Base-by-base conservation (phyloP, 1,139 yeast species). In the Pichia kudriavzevii region DNA sequence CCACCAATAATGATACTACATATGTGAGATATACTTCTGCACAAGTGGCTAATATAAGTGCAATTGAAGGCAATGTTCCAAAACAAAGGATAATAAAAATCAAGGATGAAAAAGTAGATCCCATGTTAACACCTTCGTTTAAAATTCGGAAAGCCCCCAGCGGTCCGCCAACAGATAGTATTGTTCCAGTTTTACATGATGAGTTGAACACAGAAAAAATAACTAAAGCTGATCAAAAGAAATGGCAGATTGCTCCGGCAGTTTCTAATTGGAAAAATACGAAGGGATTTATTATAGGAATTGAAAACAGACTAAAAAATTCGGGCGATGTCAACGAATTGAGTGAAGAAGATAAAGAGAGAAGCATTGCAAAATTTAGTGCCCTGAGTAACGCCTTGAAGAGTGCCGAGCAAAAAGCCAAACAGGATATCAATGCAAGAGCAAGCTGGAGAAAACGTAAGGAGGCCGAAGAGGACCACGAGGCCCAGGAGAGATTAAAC, bases 181-280 rank as follows among this genome's bases (percentile, higher is more conserved):
- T 87, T 0, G 51, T 44, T 2, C 60, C 61, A 1, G 47, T 59
- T 3, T 33, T 59, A 30, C 59, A 58, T 26, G 56, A 55, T 12
- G 51, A 66, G 21, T 15, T 34, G 3, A 39, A 39, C n/a, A 40
- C 46, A 1, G 45, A 40, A 2, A 75, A 69, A 47, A 56, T 81
- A n/a, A 72, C 91, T 0, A 75, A 76, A 26, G 85, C 80, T 47
- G 95, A 87, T 40, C 79, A 78, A 41, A 77, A 72, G 24, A 72
- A 75, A 42, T 91, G 97, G 97, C 69, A 71, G 33, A 85, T 91
- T 20, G 97, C 98, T 0, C 79, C 95, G 0, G 87, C 94, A 1
- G 73, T 91, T 1, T 88, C 97, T 2, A 87, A 85, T 56, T 91
- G 98, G 98, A 88, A 88, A 57, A 91, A 91, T 55, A 85, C 91